Evolutionary conservation across 2,329 filamentous ascomycete genomes (phyloP), one percentile per base, ranked within the genome.

Genomic region (Exophiala aquamarina): DNA sequence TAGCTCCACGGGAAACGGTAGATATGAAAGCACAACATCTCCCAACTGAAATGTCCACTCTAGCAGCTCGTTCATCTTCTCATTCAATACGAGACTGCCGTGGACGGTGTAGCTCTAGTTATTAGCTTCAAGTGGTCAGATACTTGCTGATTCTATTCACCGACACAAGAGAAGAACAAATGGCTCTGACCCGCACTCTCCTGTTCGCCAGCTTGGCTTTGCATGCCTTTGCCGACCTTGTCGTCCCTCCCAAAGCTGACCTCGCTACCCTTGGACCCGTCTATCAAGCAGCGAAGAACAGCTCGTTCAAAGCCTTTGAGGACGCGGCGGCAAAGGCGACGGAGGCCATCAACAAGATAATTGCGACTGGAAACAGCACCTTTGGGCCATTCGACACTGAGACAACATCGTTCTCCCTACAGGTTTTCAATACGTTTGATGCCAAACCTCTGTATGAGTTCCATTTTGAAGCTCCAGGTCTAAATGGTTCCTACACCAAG

Each of bases 371-470:
- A 19, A 48, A 48, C 20, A 36, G 13, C 15, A 41, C 18, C 20
- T 48, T 42, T 31, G 45, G 45, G n/a, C 18, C 32, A 7, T 23
- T 48, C 4, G 38, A 48, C 39, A 48, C 35, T 32, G 35, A 43
- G 15, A 31, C 20, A 13, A 51, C 64, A 14, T 70, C 69, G 15
- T 71, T 71, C 51, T 71, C 69, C 3, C 44, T 65, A 3, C 67
- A 66, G 9, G 31, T 71, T 23, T 71, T 70, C 52, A 70, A 67
- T 2, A 41, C 65, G 1, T 59, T 66, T 38, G 68, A 70, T 43
- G 17, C 55, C 1, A 49, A 52, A 39, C 58, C n/a, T 47, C 42
- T 18, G 3, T 50, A 35, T 45, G 69, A 19, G 65, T 65, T 66
- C 17, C 60, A 63, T 39, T 51, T 58, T 33, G 58, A 57, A n/a